Evolutionary conservation across 306 rosid species (phyloP), one percentile per base, ranked within the genome.

Genomic region (Cicer bijugum): DNA sequence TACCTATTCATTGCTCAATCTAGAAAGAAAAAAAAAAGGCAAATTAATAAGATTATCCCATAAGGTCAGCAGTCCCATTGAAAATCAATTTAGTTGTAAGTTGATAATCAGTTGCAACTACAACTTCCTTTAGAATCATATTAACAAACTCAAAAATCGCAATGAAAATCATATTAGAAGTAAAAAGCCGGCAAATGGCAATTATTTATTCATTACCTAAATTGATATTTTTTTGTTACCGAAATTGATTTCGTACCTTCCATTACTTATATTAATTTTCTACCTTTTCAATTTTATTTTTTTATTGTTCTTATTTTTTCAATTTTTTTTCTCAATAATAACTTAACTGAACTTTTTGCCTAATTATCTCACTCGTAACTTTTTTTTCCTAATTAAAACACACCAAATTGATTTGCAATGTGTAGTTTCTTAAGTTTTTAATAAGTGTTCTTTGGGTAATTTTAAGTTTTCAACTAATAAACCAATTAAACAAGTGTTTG

Each of bases 201-300:
- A 85, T 28, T 28, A 81, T 79, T 72, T 80, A 81, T 78, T 57
- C 71, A 75, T 67, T 63, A 78, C 84, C 88, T 43, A 8, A 11
- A 11, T 58, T 52, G 2, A 1, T 44, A 43, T 57, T 1, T 33
- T 33, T 71, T 52, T 33, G 8, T 33, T 59, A 9, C 15, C 64
- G 46, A 72, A 45, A 79, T 64, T 64, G 82, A 81, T 74, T 71
- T 68, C 75, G 53, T 37, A 78, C 85, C 88, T 69, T 71, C 75
- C 82, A 23, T 69, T 75, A 10, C 33, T 61, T 61, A 45, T 12
- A 64, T 67, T 72, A 12, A 44, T 76, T 60, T 33, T 58, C 9
- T 70, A 67, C 37, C 37, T 28, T 47, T 37, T 40, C 64, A 23
- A 23, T 2, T 23, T 57, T 4, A 23, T 2, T 23, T 57, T 4